Evolutionary conservation across 805 yeast genomes (phyloP).

Genomic region (Ogataea methylovora): DNA sequence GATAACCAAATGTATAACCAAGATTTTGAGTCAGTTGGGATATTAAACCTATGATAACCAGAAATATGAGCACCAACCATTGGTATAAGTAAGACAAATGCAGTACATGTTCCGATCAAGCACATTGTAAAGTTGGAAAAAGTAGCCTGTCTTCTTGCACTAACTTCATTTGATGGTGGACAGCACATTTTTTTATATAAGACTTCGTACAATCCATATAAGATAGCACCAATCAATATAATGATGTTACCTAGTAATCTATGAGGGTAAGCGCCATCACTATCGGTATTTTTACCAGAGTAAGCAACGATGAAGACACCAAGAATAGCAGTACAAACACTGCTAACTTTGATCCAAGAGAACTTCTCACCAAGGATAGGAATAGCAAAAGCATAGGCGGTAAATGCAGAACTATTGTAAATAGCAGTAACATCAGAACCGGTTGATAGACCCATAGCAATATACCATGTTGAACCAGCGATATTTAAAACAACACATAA

Average conservation of each 20-base stretch:
- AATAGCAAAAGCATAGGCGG: constrained; percentile 79
- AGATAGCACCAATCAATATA: constrained; percentile 64
- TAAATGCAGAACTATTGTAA: constrained; percentile 83
- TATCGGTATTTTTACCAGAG: constrained; percentile 30
- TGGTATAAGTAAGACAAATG: constrained; percentile 38
- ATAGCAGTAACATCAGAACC: constrained; percentile 87
- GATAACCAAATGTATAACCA: constrained; percentile 46
- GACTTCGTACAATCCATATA: constrained; percentile 81
- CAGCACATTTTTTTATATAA: constrained; percentile 70
- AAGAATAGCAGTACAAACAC: constrained; percentile 63
- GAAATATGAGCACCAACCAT: constrained; percentile 42
- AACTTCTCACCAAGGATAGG: constrained; percentile 63
- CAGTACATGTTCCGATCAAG: constrained; percentile 52
- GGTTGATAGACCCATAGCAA: constrained; percentile 72
- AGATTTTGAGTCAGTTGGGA: constrained; percentile 33
- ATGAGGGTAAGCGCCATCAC: constrained; percentile 38
- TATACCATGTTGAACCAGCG: constrained; percentile 83
- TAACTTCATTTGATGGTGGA: constrained; percentile 57
- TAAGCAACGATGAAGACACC: constrained; percentile 82
- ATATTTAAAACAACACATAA: constrained; percentile 54
- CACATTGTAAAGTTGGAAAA: constrained; percentile 76
- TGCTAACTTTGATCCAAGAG: constrained; percentile 50
- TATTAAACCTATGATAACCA: constrained; percentile 50
- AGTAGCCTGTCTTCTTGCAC: constrained; percentile 63
- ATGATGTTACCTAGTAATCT: constrained; percentile 63